phyloP scores from a whole-genome alignment of 352 stramenopile genomes.

The Phytophthora sp. region DNA sequence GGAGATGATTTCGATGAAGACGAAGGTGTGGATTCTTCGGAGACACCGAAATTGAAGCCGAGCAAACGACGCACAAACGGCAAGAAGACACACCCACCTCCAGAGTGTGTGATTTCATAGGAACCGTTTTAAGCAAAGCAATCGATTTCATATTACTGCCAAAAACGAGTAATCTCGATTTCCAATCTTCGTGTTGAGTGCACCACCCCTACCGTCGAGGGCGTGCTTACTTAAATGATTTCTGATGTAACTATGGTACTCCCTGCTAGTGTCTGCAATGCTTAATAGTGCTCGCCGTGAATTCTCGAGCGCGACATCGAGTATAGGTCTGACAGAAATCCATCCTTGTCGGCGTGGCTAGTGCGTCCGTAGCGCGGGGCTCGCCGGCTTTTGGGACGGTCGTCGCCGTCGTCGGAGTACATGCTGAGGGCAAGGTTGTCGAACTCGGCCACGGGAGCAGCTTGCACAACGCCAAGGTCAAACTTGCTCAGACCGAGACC shows the following conservation, averaged over 20 bases:
- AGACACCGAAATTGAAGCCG: slow-evolving; percentile 13
- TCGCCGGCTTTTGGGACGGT: slow-evolving; percentile 18
- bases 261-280: slow-evolving; percentile 18
- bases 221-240: slow-evolving; percentile 36
- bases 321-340: slow-evolving; percentile 51
- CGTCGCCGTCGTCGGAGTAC: slow-evolving; percentile 27
- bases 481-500: slow-evolving; percentile 44
- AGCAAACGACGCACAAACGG: slow-evolving; percentile 75
- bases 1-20: slow-evolving; percentile 20
- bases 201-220: slow-evolving; percentile 29
- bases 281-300: slow-evolving; percentile 36
- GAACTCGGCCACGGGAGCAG: slow-evolving; percentile 19
- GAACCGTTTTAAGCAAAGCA: too few species aligned
- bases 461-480: slow-evolving; percentile 37
- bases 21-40: slow-evolving; percentile 2
- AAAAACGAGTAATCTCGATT: slow-evolving; percentile 6
- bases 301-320: slow-evolving; percentile 40
- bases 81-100: slow-evolving; percentile 55
- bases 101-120: slow-evolving; percentile 47
- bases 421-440: slow-evolving; percentile 34
- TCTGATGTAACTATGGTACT: slow-evolving; percentile 26
- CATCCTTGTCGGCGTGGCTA: slow-evolving; percentile 45
- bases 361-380: slow-evolving; percentile 36
- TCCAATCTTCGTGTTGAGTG: slow-evolving; percentile 22
- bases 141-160: slow-evolving; percentile 3